phyloP scores from a whole-genome alignment of 495 filamentous ascomycete species.

The Elasticomyces elasticus region DNA sequence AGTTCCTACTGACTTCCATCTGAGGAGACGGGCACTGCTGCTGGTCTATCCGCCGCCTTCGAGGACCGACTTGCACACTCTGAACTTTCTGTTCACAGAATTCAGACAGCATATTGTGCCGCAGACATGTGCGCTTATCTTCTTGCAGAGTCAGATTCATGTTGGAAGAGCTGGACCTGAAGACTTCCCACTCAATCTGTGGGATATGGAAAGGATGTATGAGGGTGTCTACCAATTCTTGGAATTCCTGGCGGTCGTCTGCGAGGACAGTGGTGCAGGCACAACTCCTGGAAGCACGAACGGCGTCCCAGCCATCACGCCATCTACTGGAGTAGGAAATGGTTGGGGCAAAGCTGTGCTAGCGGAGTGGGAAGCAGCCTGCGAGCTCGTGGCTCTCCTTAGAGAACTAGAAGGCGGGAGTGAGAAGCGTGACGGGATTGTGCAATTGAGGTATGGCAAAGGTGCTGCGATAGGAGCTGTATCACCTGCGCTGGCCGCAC shows the following conservation, averaged over 20 bases:
- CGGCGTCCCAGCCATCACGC: background rate
- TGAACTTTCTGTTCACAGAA: constrained; percentile 84
- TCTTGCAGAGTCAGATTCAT: constrained; percentile 82
- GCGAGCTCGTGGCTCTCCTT: constrained; percentile 73
- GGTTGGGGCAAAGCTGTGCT: constrained; percentile 45
- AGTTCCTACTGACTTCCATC: too few species aligned
- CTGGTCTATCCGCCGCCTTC: background rate
- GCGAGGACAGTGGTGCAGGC: constrained; percentile 43
- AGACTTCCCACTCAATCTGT: constrained; percentile 87
- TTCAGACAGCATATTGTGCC: constrained; percentile 87
- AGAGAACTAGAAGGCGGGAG: constrained; percentile 79
- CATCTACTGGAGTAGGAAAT: background rate
- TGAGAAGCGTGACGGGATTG: constrained; percentile 42
- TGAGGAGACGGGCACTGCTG: background rate
- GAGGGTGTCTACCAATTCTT: constrained; percentile 87
- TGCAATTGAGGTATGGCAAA: background rate
- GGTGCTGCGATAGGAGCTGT: background rate
- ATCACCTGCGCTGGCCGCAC: background rate
- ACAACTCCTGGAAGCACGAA: background rate
- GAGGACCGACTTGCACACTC: constrained; percentile 54
- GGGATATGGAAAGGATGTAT: constrained; percentile 91
- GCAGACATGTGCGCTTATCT: constrained; percentile 84
- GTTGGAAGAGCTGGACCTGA: constrained; percentile 52
- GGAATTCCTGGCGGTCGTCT: constrained; percentile 86
- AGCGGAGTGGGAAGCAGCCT: constrained; percentile 77